Conservation (phyloP, 2,329 filamentous ascomycete genomes). For the Penicillium griseofulvum region DNA sequence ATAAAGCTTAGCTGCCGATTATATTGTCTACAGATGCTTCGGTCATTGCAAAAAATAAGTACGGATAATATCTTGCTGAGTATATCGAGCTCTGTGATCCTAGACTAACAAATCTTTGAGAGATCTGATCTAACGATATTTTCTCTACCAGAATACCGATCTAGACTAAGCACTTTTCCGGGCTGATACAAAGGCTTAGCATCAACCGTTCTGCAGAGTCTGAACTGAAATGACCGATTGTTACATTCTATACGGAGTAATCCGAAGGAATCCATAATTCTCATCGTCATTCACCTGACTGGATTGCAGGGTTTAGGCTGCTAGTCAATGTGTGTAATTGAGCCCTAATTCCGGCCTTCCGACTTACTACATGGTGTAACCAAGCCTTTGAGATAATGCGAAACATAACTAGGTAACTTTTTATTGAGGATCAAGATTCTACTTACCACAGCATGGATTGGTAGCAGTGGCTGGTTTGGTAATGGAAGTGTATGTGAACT, state of each 20-base stretch:
- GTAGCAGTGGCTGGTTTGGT: background rate
- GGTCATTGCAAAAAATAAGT: too few relatives aligned
- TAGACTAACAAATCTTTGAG: background rate
- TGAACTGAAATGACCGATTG: background rate
- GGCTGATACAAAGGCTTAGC: background rate
- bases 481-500: background rate
- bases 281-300: background rate
- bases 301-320: background rate
- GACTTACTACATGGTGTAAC: slow-evolving; percentile 7
- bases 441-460: background rate
- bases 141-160: background rate
- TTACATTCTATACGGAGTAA: background rate
- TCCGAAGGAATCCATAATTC: background rate
- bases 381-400: background rate
- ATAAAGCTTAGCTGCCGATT: background rate
- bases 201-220: background rate
- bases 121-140: background rate
- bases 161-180: background rate
- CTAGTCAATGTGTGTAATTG: background rate
- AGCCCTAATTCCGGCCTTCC: slow-evolving; percentile 6
- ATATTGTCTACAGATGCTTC: background rate
- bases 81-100: background rate
- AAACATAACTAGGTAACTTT: background rate
- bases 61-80: background rate
- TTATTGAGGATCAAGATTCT: background rate